Percentiles rank a stretch among this genome's conserved stretches.
Evolutionary conservation across 495 filamentous ascomycete species (phyloP).

Genomic region (Aeminium ludgeri): DNA sequence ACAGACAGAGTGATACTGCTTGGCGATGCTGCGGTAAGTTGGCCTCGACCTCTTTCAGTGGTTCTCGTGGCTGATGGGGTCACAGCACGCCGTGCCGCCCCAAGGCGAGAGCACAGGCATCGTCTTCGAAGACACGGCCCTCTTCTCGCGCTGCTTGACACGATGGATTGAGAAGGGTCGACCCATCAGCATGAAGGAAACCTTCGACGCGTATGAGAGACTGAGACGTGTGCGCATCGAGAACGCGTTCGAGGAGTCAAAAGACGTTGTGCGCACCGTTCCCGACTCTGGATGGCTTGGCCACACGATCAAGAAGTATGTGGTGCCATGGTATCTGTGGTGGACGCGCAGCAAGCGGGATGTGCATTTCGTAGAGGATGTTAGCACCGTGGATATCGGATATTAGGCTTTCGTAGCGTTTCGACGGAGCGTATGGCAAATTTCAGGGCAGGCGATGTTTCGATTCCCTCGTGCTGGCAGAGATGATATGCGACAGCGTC

Average conservation of each 20-base stretch:
- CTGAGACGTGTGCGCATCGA: constrained; percentile 35
- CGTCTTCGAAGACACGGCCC: constrained; percentile 43
- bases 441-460: too few relatives aligned
- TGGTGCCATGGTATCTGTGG: constrained; percentile 24
- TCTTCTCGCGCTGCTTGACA: constrained; percentile 31
- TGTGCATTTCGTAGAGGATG: constrained; percentile 23
- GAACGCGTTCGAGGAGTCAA: constrained; percentile 34
- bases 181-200: constrained; percentile 23
- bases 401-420: too few relatives aligned
- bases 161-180: constrained; percentile 24
- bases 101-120: constrained; percentile 44
- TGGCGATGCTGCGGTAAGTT: constrained; percentile 35
- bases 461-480: too few relatives aligned
- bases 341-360: constrained; percentile 18
- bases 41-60: too few relatives aligned
- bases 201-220: constrained; percentile 36
- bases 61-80: neutral
- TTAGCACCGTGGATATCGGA: constrained; percentile 16
- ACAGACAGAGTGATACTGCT: constrained; percentile 34
- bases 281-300: constrained; percentile 28
- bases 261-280: constrained; percentile 27
- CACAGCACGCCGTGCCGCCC: constrained; percentile 44
- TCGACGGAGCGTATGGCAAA: neutral
- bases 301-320: constrained; percentile 25
- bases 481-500: too few relatives aligned